Conservation (phyloP, 352 stramenopile species). For the Vaucheria bursata region DNA sequence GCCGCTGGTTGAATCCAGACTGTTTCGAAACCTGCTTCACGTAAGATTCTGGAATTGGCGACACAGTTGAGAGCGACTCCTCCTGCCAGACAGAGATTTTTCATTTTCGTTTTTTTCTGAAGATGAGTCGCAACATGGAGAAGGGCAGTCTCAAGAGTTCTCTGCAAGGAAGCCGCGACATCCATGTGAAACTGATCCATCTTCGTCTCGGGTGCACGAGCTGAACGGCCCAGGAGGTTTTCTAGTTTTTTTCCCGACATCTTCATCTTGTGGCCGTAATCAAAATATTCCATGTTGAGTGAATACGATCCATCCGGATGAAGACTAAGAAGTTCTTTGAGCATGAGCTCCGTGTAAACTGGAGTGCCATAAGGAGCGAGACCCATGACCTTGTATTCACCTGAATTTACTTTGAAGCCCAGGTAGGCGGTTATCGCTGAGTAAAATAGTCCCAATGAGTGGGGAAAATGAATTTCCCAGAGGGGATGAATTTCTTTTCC, state of each 20-base stretch:
- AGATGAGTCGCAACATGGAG: neutral
- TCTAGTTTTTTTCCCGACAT: neutral
- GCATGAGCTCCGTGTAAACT: too few relatives aligned
- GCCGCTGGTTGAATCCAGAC: constrained; percentile 44
- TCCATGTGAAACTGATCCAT: neutral
- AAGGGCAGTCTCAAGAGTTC: neutral
- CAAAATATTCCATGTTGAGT: neutral
- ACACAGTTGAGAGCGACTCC: constrained; percentile 51
- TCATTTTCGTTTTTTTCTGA: constrained; percentile 13
- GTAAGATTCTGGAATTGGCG: constrained; percentile 45
- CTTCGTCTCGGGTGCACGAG: neutral
- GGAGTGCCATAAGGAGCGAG: neutral
- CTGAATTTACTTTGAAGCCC: neutral
- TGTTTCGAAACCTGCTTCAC: constrained; percentile 11
- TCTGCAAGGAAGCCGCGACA: neutral
- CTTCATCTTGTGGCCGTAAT: neutral
- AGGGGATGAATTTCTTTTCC: neutral
- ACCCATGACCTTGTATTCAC: neutral
- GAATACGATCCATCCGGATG: neutral
- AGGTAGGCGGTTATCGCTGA: neutral
- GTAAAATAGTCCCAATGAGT: neutral
- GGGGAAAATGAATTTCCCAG: neutral
- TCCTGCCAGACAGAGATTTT: constrained; percentile 46
- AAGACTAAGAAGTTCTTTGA: too few relatives aligned
- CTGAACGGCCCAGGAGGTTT: neutral